These are phyloP conservation scores for Lepidium africanum DNA, from an alignment of 345 rosid genomes.

Conservation along the genomic window DNA sequence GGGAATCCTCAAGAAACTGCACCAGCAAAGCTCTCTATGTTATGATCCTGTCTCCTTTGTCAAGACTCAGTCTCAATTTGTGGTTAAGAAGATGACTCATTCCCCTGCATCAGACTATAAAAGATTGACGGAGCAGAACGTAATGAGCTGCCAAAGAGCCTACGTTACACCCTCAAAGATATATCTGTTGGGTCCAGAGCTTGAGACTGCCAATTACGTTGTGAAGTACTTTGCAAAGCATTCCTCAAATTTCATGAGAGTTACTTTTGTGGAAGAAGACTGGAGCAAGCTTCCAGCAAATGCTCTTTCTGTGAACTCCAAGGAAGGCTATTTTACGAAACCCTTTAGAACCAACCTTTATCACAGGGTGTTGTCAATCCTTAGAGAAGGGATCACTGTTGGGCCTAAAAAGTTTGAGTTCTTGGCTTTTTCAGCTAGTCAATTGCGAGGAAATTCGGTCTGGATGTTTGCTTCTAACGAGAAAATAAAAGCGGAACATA, in stretches of 20 bases:
- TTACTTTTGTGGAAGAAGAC: conserved; percentile 93
- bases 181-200: conserved; percentile 92
- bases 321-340: conserved; percentile 55
- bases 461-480: conserved; percentile 98
- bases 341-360: conserved; percentile 68
- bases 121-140: conserved; percentile 39
- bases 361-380: conserved; percentile 59
- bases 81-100: conserved; percentile 31
- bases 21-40: conserved; percentile 50
- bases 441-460: conserved; percentile 75
- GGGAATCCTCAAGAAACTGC: conserved; percentile 59
- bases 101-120: conserved; percentile 34
- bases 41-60: conserved; percentile 57
- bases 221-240: conserved; percentile 65
- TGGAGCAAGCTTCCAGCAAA: conserved; percentile 75
- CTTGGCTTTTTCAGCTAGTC: conserved; percentile 95
- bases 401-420: conserved; percentile 73
- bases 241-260: conserved; percentile 80
- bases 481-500: conserved; percentile 60
- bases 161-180: conserved; percentile 74
- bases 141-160: conserved; percentile 80
- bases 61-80: conserved; percentile 33
- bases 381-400: conserved; percentile 62
- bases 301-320: conserved; percentile 59
- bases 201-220: conserved; percentile 76